Conservation (phyloP, 1,284 basidiomycete genomes). For the Boletus sp. region DNA sequence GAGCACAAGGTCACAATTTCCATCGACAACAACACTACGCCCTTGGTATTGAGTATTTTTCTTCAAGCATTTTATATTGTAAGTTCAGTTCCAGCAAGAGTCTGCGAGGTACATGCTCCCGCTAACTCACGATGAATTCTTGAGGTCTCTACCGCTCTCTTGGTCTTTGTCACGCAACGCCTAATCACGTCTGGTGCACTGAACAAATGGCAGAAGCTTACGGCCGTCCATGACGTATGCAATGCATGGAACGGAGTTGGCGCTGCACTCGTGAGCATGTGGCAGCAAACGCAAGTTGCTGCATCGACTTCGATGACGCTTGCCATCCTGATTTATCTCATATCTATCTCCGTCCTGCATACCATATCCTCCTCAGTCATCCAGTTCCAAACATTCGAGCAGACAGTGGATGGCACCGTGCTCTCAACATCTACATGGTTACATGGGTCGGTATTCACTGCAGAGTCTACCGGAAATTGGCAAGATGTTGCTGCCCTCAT, state of each 20-base stretch:
- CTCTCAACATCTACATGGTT: background rate
- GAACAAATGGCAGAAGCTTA: background rate
- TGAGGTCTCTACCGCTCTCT: background rate
- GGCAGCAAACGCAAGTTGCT: background rate
- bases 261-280: background rate
- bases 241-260: background rate
- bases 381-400: background rate
- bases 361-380: background rate
- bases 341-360: background rate
- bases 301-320: background rate
- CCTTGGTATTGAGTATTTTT: background rate
- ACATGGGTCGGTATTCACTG: background rate
- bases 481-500: too few species aligned
- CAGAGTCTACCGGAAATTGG: too few species aligned
- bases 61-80: background rate
- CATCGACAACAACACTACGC: background rate
- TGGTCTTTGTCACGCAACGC: background rate
- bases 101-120: background rate
- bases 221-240: background rate
- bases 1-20: background rate
- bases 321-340: background rate
- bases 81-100: background rate
- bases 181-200: background rate
- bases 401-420: background rate
- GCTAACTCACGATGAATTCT: background rate